Base-by-base conservation (phyloP, 345 rosid species). In the Adansonia digitata region DNA sequence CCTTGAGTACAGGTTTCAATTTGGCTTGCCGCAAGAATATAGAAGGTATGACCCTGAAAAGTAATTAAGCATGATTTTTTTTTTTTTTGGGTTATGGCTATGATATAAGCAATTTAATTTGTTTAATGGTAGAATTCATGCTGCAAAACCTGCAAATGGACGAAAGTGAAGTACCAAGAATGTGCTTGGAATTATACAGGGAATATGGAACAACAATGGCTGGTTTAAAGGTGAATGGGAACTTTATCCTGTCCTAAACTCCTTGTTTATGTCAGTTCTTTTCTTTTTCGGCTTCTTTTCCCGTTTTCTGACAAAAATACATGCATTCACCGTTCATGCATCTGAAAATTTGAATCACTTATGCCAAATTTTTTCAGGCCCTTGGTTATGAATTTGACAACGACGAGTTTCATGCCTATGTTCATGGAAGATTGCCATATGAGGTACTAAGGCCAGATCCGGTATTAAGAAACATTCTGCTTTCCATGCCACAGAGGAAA, bases 121-220 rank as follows among this genome's bases (percentile, higher is more conserved):
- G 27, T 67, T 74, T 74, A 27, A 34, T 27, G 76, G 85, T 81
- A 92, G 97, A 92, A 62, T 92, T 81, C 79, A 94, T 94, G 99
- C 71, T 84, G 88, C 83, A 86, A 18, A 74, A 85, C 64, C 80
- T 92, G 71, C 79, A 83, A 15, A 89, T 94, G 14, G 90, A 94
- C 77, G 95, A 91, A 85, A 89, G 81, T 72, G 88, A 90, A 80
- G 92, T 94, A 4, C 93, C 97, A 29, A 86, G 90, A 80, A 84
- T 94, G 91, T 92, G 98, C 80, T 59, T 92, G 82, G 98, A 92
- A 26, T 85, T 94, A 74, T 94, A 94, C 83, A 87, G 78, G 79
- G 96, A 94, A 76, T 62, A 92, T 80, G 98, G 98, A 79, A 94
- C 98, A 71, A 94, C 98, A 74, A 91, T 94, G 98, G 97, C 97